Base-by-base conservation (phyloP, 495 filamentous ascomycete species). In the Talaromyces stipitatus region DNA sequence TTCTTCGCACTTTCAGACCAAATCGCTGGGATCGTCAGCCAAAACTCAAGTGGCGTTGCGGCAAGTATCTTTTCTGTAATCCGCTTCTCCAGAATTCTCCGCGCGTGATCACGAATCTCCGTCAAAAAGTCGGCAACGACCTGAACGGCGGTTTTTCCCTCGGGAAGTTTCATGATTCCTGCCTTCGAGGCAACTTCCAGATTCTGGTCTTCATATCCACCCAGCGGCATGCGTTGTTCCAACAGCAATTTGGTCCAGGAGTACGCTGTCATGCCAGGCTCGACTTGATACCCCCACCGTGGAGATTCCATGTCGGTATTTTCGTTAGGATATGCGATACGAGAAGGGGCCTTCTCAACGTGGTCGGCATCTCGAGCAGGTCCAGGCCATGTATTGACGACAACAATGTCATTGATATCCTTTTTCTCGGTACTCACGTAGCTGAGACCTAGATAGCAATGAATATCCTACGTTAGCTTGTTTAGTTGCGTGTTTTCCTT, bases 11-110 rank as follows among this genome's bases (percentile, higher is more conserved):
- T 67, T 43, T 80, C 77, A 14, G 73, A 75, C 80, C 79, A 84
- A 0, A 82, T 72, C 1, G 79, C 81, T 0, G 82, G 80, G 3
- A 84, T 78, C 0, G 81, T 83, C 4, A 85, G 46, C 12, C 76
- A 57, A 53, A 74, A 79, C 3, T 69, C 60, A 10, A 75, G 27
- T 14, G 62, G 57, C 0, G 57, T 47, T 12, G 33, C 51, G 0
- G 69, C 72, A 16, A 78, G 64, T 47, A 76, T 70, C 20, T 67
- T 55, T 11, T 65, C 51, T 32, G 72, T 32, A 24, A 67, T 46
- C 2, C 43, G 8, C 20, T 61, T 56, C 1, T 52, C 47, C n/a
- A 81, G 38, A 1, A 60, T 71, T 51, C 70, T 52, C 55, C 69
- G 61, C 23, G 72, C 66, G 60, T 82, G 73, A 2, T 64, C 54